Percentiles rank a stretch among this genome's conserved stretches.
Evolutionary conservation across 495 filamentous ascomycete genomes (phyloP).

Genomic region (Friedmanniomyces simplex): DNA sequence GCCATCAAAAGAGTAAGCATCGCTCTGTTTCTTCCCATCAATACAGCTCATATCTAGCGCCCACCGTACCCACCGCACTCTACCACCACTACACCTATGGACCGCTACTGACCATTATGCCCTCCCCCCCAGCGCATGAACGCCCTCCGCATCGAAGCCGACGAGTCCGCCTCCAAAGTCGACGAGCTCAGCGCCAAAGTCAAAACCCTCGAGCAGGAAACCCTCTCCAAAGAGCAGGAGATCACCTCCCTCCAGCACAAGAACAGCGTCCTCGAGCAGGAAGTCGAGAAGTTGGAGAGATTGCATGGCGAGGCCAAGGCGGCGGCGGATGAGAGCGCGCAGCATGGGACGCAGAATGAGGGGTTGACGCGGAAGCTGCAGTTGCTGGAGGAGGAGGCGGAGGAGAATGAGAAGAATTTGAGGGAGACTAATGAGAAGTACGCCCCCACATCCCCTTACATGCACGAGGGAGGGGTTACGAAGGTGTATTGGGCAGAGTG

Average conservation of each 20-base stretch:
- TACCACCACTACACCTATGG: neutral
- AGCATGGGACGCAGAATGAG: constrained; percentile 78
- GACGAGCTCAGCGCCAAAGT: constrained; percentile 80
- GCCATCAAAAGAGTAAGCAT: constrained; percentile 69
- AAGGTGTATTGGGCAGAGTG: no score
- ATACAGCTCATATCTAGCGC: neutral
- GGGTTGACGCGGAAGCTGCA: constrained; percentile 81
- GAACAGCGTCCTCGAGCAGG: constrained; percentile 74
- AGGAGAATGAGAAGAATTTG: constrained; percentile 86
- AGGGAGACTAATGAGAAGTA: constrained; percentile 98
- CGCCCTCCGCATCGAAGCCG: constrained; percentile 83
- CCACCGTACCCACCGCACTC: neutral
- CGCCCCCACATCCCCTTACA: constrained; percentile 21
- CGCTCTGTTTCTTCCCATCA: neutral
- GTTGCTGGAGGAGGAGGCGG: constrained; percentile 93
- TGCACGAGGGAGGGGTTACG: neutral
- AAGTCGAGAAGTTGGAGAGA: constrained; percentile 81
- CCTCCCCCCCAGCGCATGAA: constrained; percentile 72
- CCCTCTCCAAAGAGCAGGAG: constrained; percentile 91
- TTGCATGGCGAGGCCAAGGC: constrained; percentile 69
- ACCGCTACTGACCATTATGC: neutral
- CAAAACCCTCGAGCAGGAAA: constrained; percentile 89
- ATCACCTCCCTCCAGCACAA: constrained; percentile 90
- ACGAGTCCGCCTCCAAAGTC: constrained; percentile 62
- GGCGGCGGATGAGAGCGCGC: constrained; percentile 58